Base-by-base conservation (phyloP, 2,329 filamentous ascomycete genomes). In the Stemphylium beticola region DNA sequence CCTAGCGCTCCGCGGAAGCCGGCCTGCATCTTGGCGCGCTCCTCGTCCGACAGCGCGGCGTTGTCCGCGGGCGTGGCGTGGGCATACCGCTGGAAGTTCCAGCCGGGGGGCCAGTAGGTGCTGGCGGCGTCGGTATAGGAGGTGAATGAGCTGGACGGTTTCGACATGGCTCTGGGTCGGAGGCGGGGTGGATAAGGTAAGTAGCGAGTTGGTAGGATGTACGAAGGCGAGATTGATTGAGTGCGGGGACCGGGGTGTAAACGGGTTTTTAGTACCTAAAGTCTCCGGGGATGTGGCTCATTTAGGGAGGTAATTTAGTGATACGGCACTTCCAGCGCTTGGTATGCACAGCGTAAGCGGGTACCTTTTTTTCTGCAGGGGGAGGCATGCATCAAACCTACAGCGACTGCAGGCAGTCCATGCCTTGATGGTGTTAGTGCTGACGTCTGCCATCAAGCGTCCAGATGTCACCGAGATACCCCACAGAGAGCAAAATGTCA, bases 21-120 rank as follows among this genome's bases (percentile, higher is more conserved):
- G 44, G 44, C 44, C 44, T 47, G 44, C 44, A 47, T 47, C 44
- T 47, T 47, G 44, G 44, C 44, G 33, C 44, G 44, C 44, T 47
- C 44, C 44, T 47, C 33, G 34, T 47, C 33, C 33, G 44, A 47
- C 33, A 47, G 20, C 44, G 44, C 44, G 44, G 44, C 44, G 44
- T 47, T 38, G 44, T 47, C 44, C 20, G 44, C 44, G 44, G 44
- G 44, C 44, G 44, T 47, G 44, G 44, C 44, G 44, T 38, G 14
- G 44, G 33, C 44, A 47, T 47, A 47, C 44, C 44, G 44, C 22
- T 47, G 44, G 44, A 47, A 47, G 44, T 47, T 47, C 44, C 44
- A 47, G 33, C 44, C 44, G 44, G 44, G 44, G 33, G 44, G 44
- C 44, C 44, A 47, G 44, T 47, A 47, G 33, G 44, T 47, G 44